Conservation (phyloP, 441 rosid species). For the Mallotus japonicus region DNA sequence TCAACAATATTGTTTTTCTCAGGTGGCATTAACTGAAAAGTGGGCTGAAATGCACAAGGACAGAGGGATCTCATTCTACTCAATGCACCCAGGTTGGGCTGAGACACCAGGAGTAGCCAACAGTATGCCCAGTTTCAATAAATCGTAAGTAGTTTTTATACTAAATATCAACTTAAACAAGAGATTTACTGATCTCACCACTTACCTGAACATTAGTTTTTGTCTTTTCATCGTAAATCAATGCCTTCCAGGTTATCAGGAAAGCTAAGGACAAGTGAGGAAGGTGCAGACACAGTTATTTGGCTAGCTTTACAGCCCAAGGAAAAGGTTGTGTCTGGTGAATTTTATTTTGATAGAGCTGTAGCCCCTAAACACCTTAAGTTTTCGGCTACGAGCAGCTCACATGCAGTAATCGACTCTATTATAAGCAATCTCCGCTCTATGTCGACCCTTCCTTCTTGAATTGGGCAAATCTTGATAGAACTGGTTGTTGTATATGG, state of each 20-base stretch:
- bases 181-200: slow-evolving; percentile 1
- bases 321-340: slow-evolving; percentile 63
- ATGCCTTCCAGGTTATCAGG: slow-evolving; percentile 55
- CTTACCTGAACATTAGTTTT: neutral
- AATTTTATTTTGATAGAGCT: slow-evolving; percentile 83
- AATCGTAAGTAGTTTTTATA: slow-evolving; percentile 38
- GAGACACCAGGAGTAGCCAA: slow-evolving; percentile 79
- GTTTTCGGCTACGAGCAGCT: slow-evolving; percentile 63
- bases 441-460: slow-evolving; percentile 32
- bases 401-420: slow-evolving; percentile 49
- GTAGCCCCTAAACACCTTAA: slow-evolving; percentile 67
- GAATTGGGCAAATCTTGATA: neutral
- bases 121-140: slow-evolving; percentile 59
- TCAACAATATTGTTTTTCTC: slow-evolving; percentile 12
- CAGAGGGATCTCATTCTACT: slow-evolving; percentile 72
- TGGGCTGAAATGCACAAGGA: slow-evolving; percentile 69
- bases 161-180: neutral
- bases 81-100: slow-evolving; percentile 98
- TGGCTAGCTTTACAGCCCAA: slow-evolving; percentile 86
- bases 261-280: slow-evolving; percentile 73
- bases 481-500: no score
- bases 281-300: slow-evolving; percentile 80
- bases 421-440: slow-evolving; percentile 45
- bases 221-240: neutral
- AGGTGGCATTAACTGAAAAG: slow-evolving; percentile 79